Evolutionary conservation across 2,329 filamentous ascomycete genomes (phyloP), one percentile per base, ranked within the genome.

Genomic region (Alternaria ethzedia): DNA sequence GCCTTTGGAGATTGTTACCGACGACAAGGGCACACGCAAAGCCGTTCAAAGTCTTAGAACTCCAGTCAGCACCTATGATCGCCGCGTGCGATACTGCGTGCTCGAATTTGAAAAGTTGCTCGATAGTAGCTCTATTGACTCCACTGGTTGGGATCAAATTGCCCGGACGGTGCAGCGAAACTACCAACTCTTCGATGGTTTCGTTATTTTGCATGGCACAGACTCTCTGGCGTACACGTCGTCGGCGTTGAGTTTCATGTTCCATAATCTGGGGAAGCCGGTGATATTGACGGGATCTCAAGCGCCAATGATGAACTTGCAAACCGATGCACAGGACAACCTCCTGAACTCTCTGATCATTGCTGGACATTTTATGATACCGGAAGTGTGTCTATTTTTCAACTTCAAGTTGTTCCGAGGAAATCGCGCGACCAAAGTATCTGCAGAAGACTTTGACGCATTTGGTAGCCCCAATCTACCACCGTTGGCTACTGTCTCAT

Each of bases 381-480:
- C 94, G 0, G 94, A 97, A 79, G 94, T 97, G 57, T 94, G 93
- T 77, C 86, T 97, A 36, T 97, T 96, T 83, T 97, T 97, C 85
- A 93, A 96, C 80, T 92, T 96, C 82, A 93, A 90, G 70, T 87
- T 97, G 20, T 96, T 94, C 82, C 89, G 94, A 25, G 94, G 94
- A 15, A 97, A 97, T 80, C 86, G 94, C 63, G 90, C 92, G 10
- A 96, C 92, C 66, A 97, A 97, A 80, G 89, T 96, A 30, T 94
- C 93, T 13, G 92, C 94, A 6, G 92, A 91, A 62, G 89, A 92
- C 57, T 97, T 96, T 77, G 89, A 92, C 61, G 94, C 93, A 7
- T 97, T 97, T 79, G 91, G 89, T 61, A 93, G 91, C 49, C 94
- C 94, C n/a, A 97, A 97, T 79, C 88, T 89, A 70, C 87, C 91